Evolutionary conservation across 1,284 basidiomycete genomes (phyloP).

Genomic region (Ceratobasidium sp.): DNA sequence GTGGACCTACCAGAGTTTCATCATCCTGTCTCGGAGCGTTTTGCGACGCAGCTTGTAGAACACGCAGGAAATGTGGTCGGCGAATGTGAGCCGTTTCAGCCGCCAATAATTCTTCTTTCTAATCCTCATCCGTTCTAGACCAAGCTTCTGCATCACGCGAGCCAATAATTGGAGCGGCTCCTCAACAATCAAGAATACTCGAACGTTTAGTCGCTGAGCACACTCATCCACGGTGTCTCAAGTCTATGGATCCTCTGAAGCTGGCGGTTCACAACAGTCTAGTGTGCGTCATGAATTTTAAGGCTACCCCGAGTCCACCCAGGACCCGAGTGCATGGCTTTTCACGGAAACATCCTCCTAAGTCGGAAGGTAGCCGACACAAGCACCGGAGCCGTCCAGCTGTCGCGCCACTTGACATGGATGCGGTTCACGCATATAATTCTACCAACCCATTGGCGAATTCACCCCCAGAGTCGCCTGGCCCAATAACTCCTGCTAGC

Average conservation of each 20-base stretch:
- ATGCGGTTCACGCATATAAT: not conserved
- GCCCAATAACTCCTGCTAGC: not conserved
- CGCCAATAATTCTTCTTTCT: not conserved
- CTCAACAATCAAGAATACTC: not conserved
- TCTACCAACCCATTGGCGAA: not conserved
- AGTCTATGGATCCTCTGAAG: not conserved
- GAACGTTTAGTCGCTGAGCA: not conserved
- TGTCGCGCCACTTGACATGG: not conserved
- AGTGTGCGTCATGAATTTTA: not conserved
- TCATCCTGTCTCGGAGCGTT: not conserved
- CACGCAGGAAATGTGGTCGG: not conserved
- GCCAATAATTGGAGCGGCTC: not conserved
- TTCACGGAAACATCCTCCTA: too few species aligned
- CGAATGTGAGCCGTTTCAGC: not conserved
- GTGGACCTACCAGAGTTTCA: not conserved
- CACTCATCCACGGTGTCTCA: not conserved
- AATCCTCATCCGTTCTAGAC: not conserved
- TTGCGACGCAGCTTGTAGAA: not conserved
- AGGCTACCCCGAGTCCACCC: not conserved
- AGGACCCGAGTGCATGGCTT: not conserved
- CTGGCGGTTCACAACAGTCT: constrained; percentile 13
- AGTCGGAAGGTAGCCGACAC: not conserved
- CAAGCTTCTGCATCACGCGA: not conserved
- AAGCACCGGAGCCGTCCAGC: not conserved
- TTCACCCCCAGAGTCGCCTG: not conserved